Conservation (phyloP, 129 eudicot species). For the Escallonia herrerae region DNA sequence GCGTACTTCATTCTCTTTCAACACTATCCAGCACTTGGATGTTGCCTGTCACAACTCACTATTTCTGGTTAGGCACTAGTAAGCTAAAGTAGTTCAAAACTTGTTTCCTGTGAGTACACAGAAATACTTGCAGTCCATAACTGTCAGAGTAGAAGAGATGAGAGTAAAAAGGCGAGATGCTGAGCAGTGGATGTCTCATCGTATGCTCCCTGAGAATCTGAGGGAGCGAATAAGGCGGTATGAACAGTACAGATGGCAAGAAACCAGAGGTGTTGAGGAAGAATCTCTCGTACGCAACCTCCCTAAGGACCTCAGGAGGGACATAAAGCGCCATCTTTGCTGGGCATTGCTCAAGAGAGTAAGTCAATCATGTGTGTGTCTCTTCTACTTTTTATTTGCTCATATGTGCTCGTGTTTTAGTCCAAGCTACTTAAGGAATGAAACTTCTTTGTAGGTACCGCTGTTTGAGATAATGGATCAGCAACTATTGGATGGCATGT, state of each 20-base stretch:
- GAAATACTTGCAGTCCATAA: constrained; percentile 83
- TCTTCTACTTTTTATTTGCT: too few species aligned
- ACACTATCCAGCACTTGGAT: too few species aligned
- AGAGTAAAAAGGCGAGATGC: constrained; percentile 73
- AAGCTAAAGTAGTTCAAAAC: background rate
- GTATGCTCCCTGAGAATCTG: constrained; percentile 72
- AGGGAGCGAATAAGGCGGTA: constrained; percentile 60
- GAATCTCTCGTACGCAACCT: constrained; percentile 53
- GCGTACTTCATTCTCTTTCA: background rate
- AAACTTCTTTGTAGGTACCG: constrained; percentile 48
- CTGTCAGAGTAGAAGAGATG: constrained; percentile 80
- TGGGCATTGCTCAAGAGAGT: constrained; percentile 62
- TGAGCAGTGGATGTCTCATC: constrained; percentile 94
- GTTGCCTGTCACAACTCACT: too few species aligned
- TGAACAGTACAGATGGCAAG: constrained; percentile 87
- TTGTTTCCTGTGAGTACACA: constrained; percentile 17
- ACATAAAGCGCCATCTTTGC: constrained; percentile 84
- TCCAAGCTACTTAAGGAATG: background rate
- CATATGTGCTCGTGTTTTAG: background rate
- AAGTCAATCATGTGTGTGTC: constrained; percentile 11
- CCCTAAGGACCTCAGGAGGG: constrained; percentile 79
- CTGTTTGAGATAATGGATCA: constrained; percentile 76
- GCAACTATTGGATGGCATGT: constrained; percentile 67
- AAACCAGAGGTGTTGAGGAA: constrained; percentile 87
- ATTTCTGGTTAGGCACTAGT: background rate